Percentiles rank a stretch among this genome's conserved stretches.
These are phyloP conservation scores for Kluyveromyces nonfermentans DNA, from an alignment of 805 yeast species.

Conservation along the genomic window DNA sequence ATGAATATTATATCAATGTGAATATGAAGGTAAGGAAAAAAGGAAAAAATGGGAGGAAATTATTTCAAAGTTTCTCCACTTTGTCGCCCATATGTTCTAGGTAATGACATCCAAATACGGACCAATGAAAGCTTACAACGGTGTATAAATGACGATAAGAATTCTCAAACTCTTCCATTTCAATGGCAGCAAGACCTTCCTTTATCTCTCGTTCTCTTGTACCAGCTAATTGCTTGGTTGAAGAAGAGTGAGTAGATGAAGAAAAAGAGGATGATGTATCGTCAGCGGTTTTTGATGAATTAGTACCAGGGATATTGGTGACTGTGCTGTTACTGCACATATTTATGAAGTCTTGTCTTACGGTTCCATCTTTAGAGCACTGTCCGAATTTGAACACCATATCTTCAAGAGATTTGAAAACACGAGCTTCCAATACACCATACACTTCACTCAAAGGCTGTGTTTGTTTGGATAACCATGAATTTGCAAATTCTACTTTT, in stretches of 20 bases:
- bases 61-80: constrained; percentile 4
- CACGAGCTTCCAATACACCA: constrained; percentile 60
- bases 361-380: constrained; percentile 25
- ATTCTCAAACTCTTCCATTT: constrained; percentile 45
- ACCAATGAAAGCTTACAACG: constrained; percentile 71
- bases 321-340: constrained; percentile 16
- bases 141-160: constrained; percentile 54
- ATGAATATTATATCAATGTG: neutral
- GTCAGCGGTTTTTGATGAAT: constrained; percentile 5
- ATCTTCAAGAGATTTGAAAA: constrained; percentile 41
- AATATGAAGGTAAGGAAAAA: neutral
- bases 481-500: constrained; percentile 46
- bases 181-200: constrained; percentile 15
- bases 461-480: constrained; percentile 78
- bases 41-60: neutral
- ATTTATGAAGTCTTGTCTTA: constrained; percentile 27
- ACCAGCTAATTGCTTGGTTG: neutral
- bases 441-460: constrained; percentile 76
- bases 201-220: constrained; percentile 1
- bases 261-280: constrained; percentile 4
- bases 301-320: constrained; percentile 4
- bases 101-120: constrained; percentile 69
- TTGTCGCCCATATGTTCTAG: constrained; percentile 31
- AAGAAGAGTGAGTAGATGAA: neutral
- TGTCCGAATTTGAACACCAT: constrained; percentile 28